Evolutionary conservation across 768 basidiomycete species (phyloP).

Genomic region (Boletellus sp.): DNA sequence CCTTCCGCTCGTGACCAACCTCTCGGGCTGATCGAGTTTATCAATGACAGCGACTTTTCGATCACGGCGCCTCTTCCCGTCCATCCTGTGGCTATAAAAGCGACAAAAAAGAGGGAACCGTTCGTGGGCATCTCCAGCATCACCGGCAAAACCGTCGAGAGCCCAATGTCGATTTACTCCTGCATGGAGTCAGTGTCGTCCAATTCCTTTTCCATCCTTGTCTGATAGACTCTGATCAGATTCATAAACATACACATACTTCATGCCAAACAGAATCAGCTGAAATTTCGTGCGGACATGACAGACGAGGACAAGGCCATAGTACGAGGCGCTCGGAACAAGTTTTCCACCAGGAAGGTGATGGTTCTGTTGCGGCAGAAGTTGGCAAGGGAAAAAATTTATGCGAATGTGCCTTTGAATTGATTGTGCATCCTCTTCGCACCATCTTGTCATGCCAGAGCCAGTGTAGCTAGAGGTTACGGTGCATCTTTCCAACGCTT

Average conservation of each 20-base stretch:
- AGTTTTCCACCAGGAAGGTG: background rate
- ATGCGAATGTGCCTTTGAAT: background rate
- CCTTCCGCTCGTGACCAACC: background rate
- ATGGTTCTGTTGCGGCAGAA: background rate
- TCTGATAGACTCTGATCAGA: background rate
- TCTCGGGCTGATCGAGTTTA: background rate
- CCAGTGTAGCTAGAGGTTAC: too few relatives aligned
- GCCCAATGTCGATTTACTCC: background rate
- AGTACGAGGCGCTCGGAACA: too few relatives aligned
- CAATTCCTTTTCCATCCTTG: background rate
- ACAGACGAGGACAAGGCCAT: too few relatives aligned
- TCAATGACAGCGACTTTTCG: background rate
- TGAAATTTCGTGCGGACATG: too few relatives aligned
- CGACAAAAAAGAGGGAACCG: background rate
- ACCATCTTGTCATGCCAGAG: too few relatives aligned
- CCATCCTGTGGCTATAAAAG: background rate
- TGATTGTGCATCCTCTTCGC: too few relatives aligned
- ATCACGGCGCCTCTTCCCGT: background rate
- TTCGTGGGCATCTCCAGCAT: background rate
- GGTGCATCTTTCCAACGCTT: too few relatives aligned
- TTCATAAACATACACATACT: background rate
- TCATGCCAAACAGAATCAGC: background rate
- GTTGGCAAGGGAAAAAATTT: background rate
- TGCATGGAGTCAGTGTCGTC: background rate
- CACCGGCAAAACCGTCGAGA: background rate